These are phyloP conservation scores for Eragrostis curvula DNA, from an alignment of 176 grass and related monocot species.

Conservation along the genomic window DNA sequence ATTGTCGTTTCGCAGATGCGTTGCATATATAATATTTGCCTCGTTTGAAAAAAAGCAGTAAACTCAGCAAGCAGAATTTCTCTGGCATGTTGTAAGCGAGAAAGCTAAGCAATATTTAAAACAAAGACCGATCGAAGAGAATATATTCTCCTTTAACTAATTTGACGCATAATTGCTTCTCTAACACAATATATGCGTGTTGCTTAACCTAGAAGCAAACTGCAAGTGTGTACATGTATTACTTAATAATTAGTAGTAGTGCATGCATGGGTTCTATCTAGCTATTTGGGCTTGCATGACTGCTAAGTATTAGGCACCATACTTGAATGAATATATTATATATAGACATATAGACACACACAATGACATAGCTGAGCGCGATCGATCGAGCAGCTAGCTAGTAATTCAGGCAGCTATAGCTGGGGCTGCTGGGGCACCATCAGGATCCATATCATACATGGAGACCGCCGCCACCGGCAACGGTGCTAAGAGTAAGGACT, in stretches of 20 bases:
- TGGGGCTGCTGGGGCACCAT: too few species aligned
- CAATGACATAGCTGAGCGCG: too few species aligned
- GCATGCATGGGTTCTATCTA: background rate
- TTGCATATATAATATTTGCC: background rate
- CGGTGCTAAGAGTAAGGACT: conserved; percentile 26
- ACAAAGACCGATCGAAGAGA: background rate
- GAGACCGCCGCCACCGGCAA: background rate
- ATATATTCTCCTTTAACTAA: background rate
- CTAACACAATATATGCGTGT: background rate
- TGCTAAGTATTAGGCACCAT: too few species aligned
- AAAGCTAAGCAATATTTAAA: background rate
- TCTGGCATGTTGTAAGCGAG: background rate
- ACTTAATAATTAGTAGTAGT: background rate
- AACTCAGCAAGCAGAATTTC: background rate
- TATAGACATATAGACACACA: too few species aligned
- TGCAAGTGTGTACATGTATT: background rate
- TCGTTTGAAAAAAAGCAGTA: background rate
- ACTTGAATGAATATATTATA: too few species aligned
- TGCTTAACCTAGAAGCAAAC: background rate
- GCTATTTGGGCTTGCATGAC: too few species aligned
- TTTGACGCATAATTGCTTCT: background rate
- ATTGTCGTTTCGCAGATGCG: too few species aligned
- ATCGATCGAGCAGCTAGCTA: too few species aligned
- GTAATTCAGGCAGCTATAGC: too few species aligned
- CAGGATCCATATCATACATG: too few species aligned